These are phyloP conservation scores for Biscogniauxia sp. DNA, from an alignment of 2,329 filamentous ascomycete genomes.

Conservation along the genomic window DNA sequence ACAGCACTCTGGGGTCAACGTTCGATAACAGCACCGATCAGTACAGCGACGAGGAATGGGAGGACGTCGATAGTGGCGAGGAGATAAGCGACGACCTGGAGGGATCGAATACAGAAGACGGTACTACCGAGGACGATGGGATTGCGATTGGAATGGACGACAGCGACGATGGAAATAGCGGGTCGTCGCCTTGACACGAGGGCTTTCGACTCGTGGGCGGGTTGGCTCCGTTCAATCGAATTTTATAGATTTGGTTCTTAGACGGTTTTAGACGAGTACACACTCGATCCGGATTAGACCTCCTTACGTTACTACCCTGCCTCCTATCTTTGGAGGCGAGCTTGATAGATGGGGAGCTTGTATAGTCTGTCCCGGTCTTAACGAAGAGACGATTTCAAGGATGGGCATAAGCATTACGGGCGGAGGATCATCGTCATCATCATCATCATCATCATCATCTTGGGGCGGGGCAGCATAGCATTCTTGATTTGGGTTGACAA, in stretches of 20 bases:
- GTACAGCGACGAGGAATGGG: neutral
- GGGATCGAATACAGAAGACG: constrained; percentile 2
- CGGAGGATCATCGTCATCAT: too few species aligned
- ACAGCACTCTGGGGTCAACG: neutral
- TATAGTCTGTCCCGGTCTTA: neutral
- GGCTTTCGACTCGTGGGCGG: neutral
- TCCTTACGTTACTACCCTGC: neutral
- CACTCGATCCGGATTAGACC: neutral
- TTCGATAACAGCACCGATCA: neutral
- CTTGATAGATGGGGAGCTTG: neutral
- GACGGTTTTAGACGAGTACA: neutral
- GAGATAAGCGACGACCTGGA: constrained; percentile 1
- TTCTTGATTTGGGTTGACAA: neutral
- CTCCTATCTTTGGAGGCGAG: neutral
- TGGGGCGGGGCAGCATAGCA: neutral
- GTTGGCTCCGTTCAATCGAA: neutral
- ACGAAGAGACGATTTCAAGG: neutral
- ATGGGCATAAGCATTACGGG: neutral
- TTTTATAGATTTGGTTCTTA: neutral
- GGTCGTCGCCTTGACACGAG: neutral
- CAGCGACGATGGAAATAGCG: neutral
- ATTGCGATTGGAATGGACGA: neutral
- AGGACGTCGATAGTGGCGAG: neutral
- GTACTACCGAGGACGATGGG: neutral
- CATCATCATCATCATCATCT: neutral